A percentile compares a stretch with the other conserved stretches of the same genome.
Evolutionary conservation across 176 grass and related monocot genomes (phyloP).

Genomic region (Paspalum notatum): DNA sequence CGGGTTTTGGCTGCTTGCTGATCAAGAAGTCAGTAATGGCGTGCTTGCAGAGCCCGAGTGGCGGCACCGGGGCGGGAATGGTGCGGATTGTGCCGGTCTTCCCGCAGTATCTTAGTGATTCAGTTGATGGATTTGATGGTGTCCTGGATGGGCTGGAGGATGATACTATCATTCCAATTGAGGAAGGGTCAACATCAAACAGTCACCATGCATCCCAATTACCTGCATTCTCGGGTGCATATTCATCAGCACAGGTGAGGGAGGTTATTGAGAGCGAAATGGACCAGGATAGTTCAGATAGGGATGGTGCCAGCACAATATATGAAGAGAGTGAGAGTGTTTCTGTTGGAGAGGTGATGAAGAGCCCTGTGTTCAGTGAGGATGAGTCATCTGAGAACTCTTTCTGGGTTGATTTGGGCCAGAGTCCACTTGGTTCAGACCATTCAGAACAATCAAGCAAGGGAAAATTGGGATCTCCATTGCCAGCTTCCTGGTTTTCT

Average conservation of each 20-base stretch:
- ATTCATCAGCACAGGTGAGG: conserved; percentile 87
- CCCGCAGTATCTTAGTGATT: conserved; percentile 94
- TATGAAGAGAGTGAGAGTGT: conserved; percentile 95
- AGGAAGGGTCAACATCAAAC: conserved; percentile 48
- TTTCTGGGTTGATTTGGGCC: conserved; percentile 99
- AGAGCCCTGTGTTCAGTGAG: conserved; percentile 98
- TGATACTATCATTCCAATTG: conserved; percentile 68
- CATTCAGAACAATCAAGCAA: conserved; percentile 71
- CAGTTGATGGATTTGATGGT: conserved; percentile 73
- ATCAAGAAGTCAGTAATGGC: conserved; percentile 97
- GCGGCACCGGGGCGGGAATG: conserved; percentile 75
- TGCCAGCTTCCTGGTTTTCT: conserved; percentile 87
- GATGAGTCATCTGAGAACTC: conserved; percentile 86
- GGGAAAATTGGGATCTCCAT: conserved; percentile 81
- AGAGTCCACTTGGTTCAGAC: conserved; percentile 83
- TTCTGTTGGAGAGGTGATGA: conserved; percentile 93
- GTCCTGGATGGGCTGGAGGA: conserved; percentile 76
- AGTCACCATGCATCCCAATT: conserved; percentile 71
- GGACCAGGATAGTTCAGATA: conserved; percentile 89
- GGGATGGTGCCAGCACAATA: conserved; percentile 93
- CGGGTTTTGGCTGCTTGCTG: conserved; percentile 91
- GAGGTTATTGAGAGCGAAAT: conserved; percentile 89
- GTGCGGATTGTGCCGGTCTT: conserved; percentile 86
- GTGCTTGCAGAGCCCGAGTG: conserved; percentile 76
- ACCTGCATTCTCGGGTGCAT: conserved; percentile 90